Percentiles rank a stretch among this genome's conserved stretches.
These are phyloP conservation scores for Piloderma croceum DNA, from an alignment of 768 basidiomycete genomes.

Conservation along the genomic window DNA sequence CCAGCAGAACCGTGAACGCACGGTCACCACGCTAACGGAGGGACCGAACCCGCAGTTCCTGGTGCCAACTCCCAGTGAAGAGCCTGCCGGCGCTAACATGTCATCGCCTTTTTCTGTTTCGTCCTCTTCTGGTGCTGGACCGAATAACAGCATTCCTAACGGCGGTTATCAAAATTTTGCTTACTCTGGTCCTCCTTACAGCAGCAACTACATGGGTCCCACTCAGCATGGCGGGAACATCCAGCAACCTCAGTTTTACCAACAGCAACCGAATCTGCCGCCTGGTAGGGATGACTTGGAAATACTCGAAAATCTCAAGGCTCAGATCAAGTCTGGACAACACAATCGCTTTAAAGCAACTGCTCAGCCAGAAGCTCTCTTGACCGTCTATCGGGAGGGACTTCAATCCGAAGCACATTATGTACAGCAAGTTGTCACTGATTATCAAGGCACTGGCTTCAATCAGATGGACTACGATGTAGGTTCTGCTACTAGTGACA, in stretches of 20 bases:
- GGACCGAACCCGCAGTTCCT: conserved; percentile 51
- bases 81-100: conserved; percentile 34
- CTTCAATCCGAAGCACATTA: conserved; percentile 28
- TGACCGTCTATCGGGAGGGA: conserved; percentile 51
- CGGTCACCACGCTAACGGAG: conserved; percentile 62
- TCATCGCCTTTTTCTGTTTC: conserved; percentile 34
- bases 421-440: conserved; percentile 29
- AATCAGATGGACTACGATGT: conserved; percentile 9
- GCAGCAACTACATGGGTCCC: conserved; percentile 29
- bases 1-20: conserved; percentile 54
- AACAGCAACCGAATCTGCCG: conserved; percentile 28
- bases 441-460: conserved; percentile 10
- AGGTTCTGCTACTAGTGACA: conserved; percentile 13
- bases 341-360: conserved; percentile 65
- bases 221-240: conserved; percentile 26
- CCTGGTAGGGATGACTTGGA: conserved; percentile 66
- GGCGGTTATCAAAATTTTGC: conserved; percentile 33
- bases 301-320: conserved; percentile 69
- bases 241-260: conserved; percentile 25
- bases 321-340: conserved; percentile 63
- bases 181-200: too few species aligned
- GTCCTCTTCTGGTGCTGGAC: conserved; percentile 26
- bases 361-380: conserved; percentile 61
- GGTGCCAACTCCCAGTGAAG: conserved; percentile 47
- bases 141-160: conserved; percentile 23